phyloP scores from a whole-genome alignment of 306 rosid species.

The Cicer judaicum region DNA sequence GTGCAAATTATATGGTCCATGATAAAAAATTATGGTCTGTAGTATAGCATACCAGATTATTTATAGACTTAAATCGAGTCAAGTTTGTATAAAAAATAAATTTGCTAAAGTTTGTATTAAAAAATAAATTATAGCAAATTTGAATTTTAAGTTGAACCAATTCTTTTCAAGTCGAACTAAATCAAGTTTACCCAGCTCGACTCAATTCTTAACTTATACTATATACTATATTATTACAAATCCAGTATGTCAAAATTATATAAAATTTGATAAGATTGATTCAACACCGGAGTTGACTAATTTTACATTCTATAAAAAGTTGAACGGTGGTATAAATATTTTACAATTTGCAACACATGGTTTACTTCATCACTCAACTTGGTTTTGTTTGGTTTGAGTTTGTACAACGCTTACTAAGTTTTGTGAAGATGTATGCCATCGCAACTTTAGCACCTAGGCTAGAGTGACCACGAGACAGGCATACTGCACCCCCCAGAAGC shows the following conservation, averaged over 20 bases:
- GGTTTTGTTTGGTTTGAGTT: slow-evolving; percentile 48
- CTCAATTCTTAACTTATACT: too few species aligned
- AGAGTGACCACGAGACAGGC: slow-evolving; percentile 76
- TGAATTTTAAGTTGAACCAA: neutral
- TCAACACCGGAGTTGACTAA: neutral
- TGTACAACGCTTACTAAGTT: slow-evolving; percentile 61
- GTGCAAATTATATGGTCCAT: too few species aligned
- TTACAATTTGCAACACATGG: slow-evolving; percentile 14
- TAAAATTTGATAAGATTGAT: slow-evolving; percentile 7
- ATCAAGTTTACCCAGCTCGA: too few species aligned
- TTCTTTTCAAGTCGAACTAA: neutral
- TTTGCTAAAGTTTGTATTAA: neutral
- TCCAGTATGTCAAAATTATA: neutral
- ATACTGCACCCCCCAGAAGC: slow-evolving; percentile 77
- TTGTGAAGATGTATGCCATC: slow-evolving; percentile 69
- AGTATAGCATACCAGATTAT: neutral
- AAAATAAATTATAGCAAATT: neutral
- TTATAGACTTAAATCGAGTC: neutral
- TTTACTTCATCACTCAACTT: neutral
- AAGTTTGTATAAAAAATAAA: neutral
- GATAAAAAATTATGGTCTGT: too few species aligned
- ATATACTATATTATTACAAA: neutral
- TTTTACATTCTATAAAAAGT: slow-evolving; percentile 6
- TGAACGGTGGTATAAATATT: neutral
- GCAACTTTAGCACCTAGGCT: slow-evolving; percentile 92